Evolutionary conservation across 2,329 filamentous ascomycete genomes (phyloP), one percentile per base, ranked within the genome.

Genomic region (Beauveria sp.): DNA sequence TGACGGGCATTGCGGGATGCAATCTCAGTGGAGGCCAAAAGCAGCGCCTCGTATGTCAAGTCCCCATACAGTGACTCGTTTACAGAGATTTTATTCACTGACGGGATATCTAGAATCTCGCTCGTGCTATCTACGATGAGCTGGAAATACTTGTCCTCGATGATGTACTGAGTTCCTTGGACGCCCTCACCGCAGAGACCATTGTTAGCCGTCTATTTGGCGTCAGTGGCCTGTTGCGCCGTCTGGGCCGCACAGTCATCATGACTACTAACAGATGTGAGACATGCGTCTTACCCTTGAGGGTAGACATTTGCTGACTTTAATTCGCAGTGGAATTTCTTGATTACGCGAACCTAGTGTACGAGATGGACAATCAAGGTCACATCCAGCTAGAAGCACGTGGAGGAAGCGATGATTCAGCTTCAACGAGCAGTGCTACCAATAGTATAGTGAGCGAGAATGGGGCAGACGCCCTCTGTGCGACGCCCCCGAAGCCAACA

Each of bases 11-110:
- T n/a, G 52, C 37, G 1, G 59, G 59, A 2, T 61, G 52, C n/a
- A 61, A 56, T 18, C 46, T 61, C 3, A 61, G 59, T 18, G 53
- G 59, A 8, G 59, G 59, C 5, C 59, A 61, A 18, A 61, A 57
- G 12, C 59, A 61, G 22, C 59, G 59, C 5, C 16, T 61, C 12
- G 53, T 62, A 55, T 43, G 54, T 52, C 47, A n/a, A 30, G 47
- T 12, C 16, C 18, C 12, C 18, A 24, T 14, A 3, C 12, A 24
- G 20, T 22, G 14, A 10, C 20, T 26, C 7, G 30, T 24, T 50
- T 50, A 50, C 16, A 28, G n/a, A 30, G 14, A 24, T 30, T 30
- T 30, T 3, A 12, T 30, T 30, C 12, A 30, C 30, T 30, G 3
- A 30, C 30, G 2, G 30, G 7, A 4, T n/a, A 6, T 28, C 16